A percentile compares a stretch with the other conserved stretches of the same genome.
phyloP scores from a whole-genome alignment of 140 eudicot species.

The Stevia rebaudiana region DNA sequence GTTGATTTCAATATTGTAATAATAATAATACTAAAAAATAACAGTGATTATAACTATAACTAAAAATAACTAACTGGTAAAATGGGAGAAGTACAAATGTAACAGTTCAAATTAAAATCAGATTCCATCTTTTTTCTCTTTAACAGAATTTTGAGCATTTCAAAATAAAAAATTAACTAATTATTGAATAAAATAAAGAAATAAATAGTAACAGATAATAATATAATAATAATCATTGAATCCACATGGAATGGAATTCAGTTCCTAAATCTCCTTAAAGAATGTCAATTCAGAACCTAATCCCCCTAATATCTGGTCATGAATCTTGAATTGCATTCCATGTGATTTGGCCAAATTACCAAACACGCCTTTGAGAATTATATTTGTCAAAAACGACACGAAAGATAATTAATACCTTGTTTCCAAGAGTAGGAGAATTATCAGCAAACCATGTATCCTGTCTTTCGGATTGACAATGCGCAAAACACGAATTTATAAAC shows the following conservation, averaged over 20 bases:
- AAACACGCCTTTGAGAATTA: no score
- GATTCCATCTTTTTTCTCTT: not conserved
- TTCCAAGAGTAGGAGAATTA: constrained; percentile 60
- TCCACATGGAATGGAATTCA: no score
- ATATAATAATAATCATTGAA: no score
- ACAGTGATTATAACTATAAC: no score
- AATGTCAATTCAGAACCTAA: no score
- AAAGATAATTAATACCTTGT: constrained; percentile 43
- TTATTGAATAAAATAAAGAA: not conserved
- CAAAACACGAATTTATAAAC: constrained; percentile 79
- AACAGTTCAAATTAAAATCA: not conserved
- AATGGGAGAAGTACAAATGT: not conserved
- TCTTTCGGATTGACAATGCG: constrained; percentile 89
- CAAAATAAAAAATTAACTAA: not conserved
- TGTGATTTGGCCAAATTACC: no score
- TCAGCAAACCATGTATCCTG: constrained; percentile 90
- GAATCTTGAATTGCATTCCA: no score
- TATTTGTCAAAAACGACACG: no score
- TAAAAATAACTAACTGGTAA: no score
- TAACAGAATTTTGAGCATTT: not conserved
- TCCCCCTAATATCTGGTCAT: no score
- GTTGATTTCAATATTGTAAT: not conserved
- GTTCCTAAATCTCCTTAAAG: no score
- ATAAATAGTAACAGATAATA: not conserved
- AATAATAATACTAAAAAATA: not conserved